phyloP scores from a whole-genome alignment of 2,329 filamentous ascomycete genomes.

The Pseudovirgaria hyperparasitica region DNA sequence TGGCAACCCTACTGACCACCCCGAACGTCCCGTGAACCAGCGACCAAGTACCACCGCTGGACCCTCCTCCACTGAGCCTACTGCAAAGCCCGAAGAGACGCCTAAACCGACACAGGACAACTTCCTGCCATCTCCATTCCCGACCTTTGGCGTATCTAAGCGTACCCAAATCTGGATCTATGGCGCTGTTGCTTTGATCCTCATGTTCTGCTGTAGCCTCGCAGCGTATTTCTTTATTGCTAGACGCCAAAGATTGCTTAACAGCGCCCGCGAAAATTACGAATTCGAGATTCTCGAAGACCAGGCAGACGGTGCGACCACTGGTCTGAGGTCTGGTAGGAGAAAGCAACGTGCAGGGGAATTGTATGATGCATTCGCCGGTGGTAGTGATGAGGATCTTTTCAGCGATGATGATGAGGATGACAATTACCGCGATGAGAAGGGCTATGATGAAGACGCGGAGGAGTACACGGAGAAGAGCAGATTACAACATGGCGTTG shows the following conservation, averaged over 20 bases:
- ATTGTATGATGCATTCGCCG: constrained; percentile 94
- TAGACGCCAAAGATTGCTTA: constrained; percentile 61
- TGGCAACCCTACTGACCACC: constrained; percentile 34
- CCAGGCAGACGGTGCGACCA: constrained; percentile 43
- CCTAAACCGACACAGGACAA: constrained; percentile 21
- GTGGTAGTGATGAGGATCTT: constrained; percentile 68
- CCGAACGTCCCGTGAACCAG: constrained; percentile 43
- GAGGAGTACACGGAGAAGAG: constrained; percentile 21
- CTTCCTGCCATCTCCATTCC: constrained; percentile 75
- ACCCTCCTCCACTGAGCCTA: constrained; percentile 10
- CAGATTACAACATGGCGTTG: constrained; percentile 5
- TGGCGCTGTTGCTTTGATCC: constrained; percentile 71
- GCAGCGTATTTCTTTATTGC: constrained; percentile 73
- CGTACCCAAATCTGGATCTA: constrained; percentile 90
- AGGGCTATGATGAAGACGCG: constrained; percentile 4
- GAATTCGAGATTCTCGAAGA: constrained; percentile 90
- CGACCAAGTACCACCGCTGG: constrained; percentile 34
- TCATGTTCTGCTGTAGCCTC: constrained; percentile 68
- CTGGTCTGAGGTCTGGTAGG: constrained; percentile 34
- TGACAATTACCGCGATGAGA: constrained; percentile 21
- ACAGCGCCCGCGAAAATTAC: constrained; percentile 68
- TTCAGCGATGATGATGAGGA: constrained; percentile 32
- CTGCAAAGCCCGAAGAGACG: constrained; percentile 8
- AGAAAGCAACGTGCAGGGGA: constrained; percentile 62
- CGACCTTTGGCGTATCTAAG: constrained; percentile 79